phyloP scores from a whole-genome alignment of 169 alveolate genomes.

The Eimeria praecox region DNA sequence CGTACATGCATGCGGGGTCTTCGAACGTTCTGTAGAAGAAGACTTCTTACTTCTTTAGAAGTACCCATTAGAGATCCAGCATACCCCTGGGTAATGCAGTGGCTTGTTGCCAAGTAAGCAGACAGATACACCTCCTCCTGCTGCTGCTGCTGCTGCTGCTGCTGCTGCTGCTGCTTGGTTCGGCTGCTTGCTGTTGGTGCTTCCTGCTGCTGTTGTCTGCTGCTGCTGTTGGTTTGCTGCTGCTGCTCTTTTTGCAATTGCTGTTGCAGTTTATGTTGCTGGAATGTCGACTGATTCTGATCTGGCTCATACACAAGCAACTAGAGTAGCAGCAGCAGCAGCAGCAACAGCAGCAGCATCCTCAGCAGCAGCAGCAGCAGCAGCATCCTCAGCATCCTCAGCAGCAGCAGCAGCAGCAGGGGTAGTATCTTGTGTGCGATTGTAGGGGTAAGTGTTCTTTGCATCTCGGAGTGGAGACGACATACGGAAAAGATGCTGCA shows the following conservation, averaged over 20 bases:
- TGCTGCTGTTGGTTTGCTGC: conserved; percentile 20
- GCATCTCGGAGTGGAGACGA: conserved; percentile 82
- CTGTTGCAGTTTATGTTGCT: background rate
- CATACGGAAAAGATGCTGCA: conserved; percentile 73
- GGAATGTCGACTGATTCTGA: background rate
- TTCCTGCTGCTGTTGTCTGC: background rate
- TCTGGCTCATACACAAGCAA: background rate
- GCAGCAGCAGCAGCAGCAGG: conserved; percentile 34
- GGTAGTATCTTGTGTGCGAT: background rate
- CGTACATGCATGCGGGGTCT: conserved; percentile 74
- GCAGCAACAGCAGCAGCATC: conserved; percentile 25
- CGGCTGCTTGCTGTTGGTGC: background rate
- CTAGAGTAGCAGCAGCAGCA: background rate
- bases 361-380: background rate
- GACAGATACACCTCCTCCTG: background rate
- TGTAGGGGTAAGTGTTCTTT: conserved; percentile 67
- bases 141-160: conserved; percentile 36
- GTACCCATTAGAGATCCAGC: conserved; percentile 87
- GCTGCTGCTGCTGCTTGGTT: conserved; percentile 17
- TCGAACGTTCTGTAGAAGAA: conserved; percentile 68
- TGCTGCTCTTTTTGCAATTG: conserved; percentile 3
- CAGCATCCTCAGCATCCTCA: background rate
- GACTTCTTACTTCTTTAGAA: conserved; percentile 83
- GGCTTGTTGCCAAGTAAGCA: conserved; percentile 85
- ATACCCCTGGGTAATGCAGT: conserved; percentile 88